Evolutionary conservation across 2,329 filamentous ascomycete genomes (phyloP).

Genomic region (Neofusicoccum sp.): DNA sequence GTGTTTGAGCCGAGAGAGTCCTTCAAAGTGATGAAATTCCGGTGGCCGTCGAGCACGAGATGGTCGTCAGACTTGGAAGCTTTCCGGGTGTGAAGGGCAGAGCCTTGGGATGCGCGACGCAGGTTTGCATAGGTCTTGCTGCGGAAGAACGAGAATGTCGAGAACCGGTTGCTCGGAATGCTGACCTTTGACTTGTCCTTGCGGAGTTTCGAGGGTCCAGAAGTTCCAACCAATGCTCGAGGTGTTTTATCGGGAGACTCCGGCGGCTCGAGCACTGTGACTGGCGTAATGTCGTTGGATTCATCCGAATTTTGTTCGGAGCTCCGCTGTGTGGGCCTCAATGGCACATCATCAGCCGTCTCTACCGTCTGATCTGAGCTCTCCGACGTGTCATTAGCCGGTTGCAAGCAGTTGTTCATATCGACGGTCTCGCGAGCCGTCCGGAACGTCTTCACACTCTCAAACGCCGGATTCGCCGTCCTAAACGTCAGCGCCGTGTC

Average conservation of each 20-base stretch:
- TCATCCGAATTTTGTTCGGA: neutral
- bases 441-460: neutral
- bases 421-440: neutral
- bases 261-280: constrained; percentile 1
- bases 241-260: neutral
- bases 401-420: neutral
- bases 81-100: neutral
- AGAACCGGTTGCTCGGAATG: neutral
- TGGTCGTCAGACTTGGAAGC: neutral
- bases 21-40: neutral
- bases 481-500: neutral
- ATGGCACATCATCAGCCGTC: neutral
- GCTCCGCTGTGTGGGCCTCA: neutral
- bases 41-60: constrained; percentile 19
- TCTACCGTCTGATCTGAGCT: neutral
- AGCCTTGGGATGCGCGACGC: neutral
- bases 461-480: neutral
- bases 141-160: constrained; percentile 22
- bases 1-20: constrained; percentile 5
- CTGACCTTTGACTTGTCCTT: neutral
- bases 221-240: neutral
- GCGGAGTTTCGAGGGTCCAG: neutral
- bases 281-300: neutral
- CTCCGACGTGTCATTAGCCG: neutral
- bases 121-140: constrained; percentile 35